These are phyloP conservation scores for Candida qinlingensis DNA, from an alignment of 805 yeast genomes.

Conservation along the genomic window DNA sequence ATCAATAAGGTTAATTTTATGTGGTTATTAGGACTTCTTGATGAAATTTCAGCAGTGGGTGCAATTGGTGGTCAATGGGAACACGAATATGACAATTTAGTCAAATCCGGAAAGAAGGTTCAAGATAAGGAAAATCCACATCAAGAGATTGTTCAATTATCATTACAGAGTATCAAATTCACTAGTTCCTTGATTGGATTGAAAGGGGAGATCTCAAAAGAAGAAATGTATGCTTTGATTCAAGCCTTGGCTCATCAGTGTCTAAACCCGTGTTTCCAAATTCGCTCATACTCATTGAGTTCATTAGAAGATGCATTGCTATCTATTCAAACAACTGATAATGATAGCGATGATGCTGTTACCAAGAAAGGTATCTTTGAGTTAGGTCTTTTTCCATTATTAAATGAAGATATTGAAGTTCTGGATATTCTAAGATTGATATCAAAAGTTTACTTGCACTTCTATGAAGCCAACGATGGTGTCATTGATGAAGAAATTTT, in stretches of 20 bases:
- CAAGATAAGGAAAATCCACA: constrained; percentile 41
- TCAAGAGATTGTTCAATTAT: constrained; percentile 49
- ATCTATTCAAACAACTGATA: constrained; percentile 21
- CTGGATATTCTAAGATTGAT: constrained; percentile 60
- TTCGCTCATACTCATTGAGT: constrained; percentile 60
- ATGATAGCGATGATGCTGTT: constrained; percentile 28
- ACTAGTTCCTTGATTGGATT: constrained; percentile 47
- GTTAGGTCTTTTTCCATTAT: constrained; percentile 67
- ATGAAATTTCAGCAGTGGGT: constrained; percentile 77
- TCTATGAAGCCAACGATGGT: constrained; percentile 32
- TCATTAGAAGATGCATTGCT: constrained; percentile 46
- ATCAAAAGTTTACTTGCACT: constrained; percentile 57
- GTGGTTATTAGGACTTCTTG: constrained; percentile 63
- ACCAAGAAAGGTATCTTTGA: constrained; percentile 58
- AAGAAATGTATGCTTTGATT: constrained; percentile 48
- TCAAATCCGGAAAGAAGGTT: constrained; percentile 38
- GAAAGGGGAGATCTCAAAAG: constrained; percentile 27
- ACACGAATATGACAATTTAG: constrained; percentile 47
- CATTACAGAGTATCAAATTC: constrained; percentile 56
- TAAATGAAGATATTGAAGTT: constrained; percentile 64
- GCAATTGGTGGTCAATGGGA: constrained; percentile 77
- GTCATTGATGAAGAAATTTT: constrained; percentile 31
- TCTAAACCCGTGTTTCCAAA: constrained; percentile 78
- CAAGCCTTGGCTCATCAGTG: constrained; percentile 89
- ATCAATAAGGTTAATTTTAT: constrained; percentile 50